Conservation (phyloP, 306 rosid species). For the Quercus variabilis region DNA sequence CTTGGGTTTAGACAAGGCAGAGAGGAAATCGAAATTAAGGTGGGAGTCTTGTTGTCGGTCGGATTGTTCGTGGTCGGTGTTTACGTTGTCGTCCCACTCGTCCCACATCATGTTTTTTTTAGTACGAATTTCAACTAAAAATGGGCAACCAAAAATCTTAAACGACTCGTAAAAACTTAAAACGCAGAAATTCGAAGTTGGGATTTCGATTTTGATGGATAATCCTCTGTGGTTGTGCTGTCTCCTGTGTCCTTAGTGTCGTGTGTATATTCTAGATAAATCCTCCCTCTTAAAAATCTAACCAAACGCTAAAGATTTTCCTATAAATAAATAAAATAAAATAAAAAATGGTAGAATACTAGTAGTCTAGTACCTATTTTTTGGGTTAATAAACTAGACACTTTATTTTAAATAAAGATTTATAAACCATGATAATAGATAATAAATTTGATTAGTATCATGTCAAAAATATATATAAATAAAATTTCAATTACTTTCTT, state of each 20-base stretch:
- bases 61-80: slow-evolving; percentile 28
- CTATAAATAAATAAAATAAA: no score
- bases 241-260: slow-evolving; percentile 8
- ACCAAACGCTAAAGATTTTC: no score
- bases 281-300: no score
- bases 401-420: no score
- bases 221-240: not conserved
- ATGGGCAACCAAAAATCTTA: no score
- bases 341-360: no score
- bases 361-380: no score
- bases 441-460: no score
- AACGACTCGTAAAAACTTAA: not conserved
- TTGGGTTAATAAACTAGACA: no score
- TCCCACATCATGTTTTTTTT: slow-evolving; percentile 46
- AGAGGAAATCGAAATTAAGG: slow-evolving; percentile 57
- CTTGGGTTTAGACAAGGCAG: slow-evolving; percentile 69
- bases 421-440: no score
- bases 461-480: no score
- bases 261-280: slow-evolving; percentile 8
- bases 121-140: not conserved
- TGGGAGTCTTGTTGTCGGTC: slow-evolving; percentile 38
- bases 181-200: not conserved
- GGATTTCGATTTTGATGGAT: not conserved
- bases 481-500: no score
- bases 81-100: slow-evolving; percentile 31